Evolutionary conservation across 352 stramenopile species (phyloP), one percentile per base, ranked within the genome.

Genomic region (Phytophthora fragariaefolia): DNA sequence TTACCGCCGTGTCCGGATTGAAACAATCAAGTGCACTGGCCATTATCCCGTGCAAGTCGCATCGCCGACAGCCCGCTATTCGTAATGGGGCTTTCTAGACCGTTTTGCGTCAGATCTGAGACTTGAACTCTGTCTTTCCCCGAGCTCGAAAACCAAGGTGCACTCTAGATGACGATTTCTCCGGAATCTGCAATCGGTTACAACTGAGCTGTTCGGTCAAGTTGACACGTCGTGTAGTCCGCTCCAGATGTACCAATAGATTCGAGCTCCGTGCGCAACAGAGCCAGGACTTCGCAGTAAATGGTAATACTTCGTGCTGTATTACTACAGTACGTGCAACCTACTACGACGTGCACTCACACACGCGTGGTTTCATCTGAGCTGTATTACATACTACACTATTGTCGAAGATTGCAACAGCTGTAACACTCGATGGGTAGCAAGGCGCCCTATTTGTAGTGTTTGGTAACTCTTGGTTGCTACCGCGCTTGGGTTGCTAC

Each of bases 1-100:
- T 54, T 54, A 43, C 48, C 27, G 17, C 18, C 18, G 12, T 6
- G 4, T 56, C 30, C 18, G 18, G 27, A 32, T 32, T 45, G 13
- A 55, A 55, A 42, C 17, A 54, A 54, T 54, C 48, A 56, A 56
- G 49, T 56, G 12, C 12, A 12, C n/a, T 20, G n/a, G 28, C 49
- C 18, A 56, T 23, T 36, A 8, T 38, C 24, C 8, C 22, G 43
- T 49, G 43, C 4, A 18, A 10, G 20, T 34, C 28, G 28, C 28
- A 34, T 9, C 28, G 28, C 5, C 28, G 28, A 5, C 9, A 24
- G 2, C n/a, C 15, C 15, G 38, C n/a, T 5, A n/a, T 1, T 23
- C 38, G 38, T 24, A 46, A 46, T 0, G 36, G 15, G 36, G n/a
- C n/a, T n/a, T n/a, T 17, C 36, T 20, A 10, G 13, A 5, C 15